Base-by-base conservation (phyloP, 208 protist species). In the Crithidia acanthocephali region DNA sequence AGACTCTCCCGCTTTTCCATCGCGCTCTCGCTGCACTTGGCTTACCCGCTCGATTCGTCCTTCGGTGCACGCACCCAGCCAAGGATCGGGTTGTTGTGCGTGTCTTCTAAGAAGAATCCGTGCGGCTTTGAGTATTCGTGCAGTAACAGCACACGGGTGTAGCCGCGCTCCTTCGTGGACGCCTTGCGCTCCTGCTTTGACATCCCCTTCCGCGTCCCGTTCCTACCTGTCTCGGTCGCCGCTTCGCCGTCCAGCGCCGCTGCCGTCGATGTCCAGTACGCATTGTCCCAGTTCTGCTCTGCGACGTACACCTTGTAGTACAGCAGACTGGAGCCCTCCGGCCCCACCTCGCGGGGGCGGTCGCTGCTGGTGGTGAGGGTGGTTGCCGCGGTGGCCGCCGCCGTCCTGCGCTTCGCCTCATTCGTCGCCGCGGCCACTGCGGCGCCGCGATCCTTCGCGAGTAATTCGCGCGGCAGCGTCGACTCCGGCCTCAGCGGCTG, bases 271-370 rank as follows among this genome's bases (percentile, higher is more conserved):
- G 44, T 60, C 47, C 72, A 69, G 48, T 66, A 61, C 18, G 62
- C 25, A 62, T 92, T 92, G 52, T 91, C 75, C 76, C 78, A 86
- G 62, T 93, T 93, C 51, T 93, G 85, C 64, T 93, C 83, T 7
- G 73, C 88, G 8, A 93, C 60, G 40, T 79, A 86, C 2, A 94
- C 61, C 30, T 65, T 53, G 64, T 85, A 87, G 67, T 83, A 77
- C 15, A 58, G 70, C n/a, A 74, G 44, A 33, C 55, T 40, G 37
- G 42, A 15, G 7, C 35, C 33, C 0, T 60, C 45, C 20, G 37
- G 2, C 7, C 25, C 60, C 2, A 11, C n/a, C 16, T 52, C 59
- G 15, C 27, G 30, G 1, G 0, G 23, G 20, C 44, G 33, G 6
- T 61, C 59, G 47, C 61, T 42, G 47, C 42, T 30, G 4, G 42